Evolutionary conservation across 1,139 yeast genomes (phyloP), one percentile per base, ranked within the genome.

Genomic region (Geotrichum europaeum): DNA sequence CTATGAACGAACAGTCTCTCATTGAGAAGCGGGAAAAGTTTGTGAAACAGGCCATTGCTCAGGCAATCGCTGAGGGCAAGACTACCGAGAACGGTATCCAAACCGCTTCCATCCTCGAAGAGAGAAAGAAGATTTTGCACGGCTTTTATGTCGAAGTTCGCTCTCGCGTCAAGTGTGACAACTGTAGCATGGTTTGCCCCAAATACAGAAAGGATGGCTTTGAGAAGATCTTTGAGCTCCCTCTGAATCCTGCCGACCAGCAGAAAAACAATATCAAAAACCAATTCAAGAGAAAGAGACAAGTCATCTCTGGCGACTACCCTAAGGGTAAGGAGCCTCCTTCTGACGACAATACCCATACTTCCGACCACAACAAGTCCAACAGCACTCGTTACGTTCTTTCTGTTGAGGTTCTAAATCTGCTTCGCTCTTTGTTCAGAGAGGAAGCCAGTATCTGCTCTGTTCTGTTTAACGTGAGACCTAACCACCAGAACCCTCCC

Each of bases 111-210:
- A 89, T 92, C 52, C 82, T 84, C 47, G 97, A 91, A 71, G 97
- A 90, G 75, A 85, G 99, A 75, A 92, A 92, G 72, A 75, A 73
- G 22, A 76, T 87, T 64, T 81, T 95, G 65, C 87, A 85, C 63
- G 89, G 86, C 51, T 87, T 92, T 69, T 89, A 91, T 78, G 84
- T 82, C 69, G 82, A 83, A 67, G 76, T 91, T 60, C 78, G 89
- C 67, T 76, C 86, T 57, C 84, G 97, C 75, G 86, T 90, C 62
- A 88, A 86, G 74, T 95, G 99, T 82, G 96, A 89, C 71, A 91
- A 91, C 75, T 95, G 99, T 82, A 89, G 91, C 56, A 89, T 92
- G 96, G 89, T 81, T 74, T 90, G 97, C 53, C 98, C 99, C 60
- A 80, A 86, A 52, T 94, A 86, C 79, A 84, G 99, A 78, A 94